Evolutionary conservation across 345 rosid genomes (phyloP).

Genomic region (Bruguiera gymnorhiza): DNA sequence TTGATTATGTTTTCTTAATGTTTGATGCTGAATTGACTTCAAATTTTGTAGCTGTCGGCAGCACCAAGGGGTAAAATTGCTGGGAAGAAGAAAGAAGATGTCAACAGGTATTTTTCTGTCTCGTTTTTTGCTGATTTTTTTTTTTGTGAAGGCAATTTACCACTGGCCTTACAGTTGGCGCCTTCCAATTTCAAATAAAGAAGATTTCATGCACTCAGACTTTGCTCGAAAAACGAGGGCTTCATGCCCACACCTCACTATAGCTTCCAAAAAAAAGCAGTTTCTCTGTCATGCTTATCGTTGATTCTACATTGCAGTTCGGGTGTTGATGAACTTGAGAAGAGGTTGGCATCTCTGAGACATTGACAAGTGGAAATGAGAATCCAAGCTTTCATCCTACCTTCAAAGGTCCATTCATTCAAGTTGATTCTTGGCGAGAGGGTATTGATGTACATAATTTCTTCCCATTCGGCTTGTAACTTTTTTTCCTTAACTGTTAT

Average conservation of each 20-base stretch:
- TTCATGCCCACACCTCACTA: not conserved
- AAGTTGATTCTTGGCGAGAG: not conserved
- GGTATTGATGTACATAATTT: conserved; percentile 14
- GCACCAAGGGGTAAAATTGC: conserved; percentile 83
- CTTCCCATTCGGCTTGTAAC: not conserved
- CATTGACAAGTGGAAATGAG: conserved; percentile 20
- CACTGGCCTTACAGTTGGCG: not conserved
- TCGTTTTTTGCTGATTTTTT: not conserved
- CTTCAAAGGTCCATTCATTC: not conserved
- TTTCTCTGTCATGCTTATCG: conserved; percentile 6
- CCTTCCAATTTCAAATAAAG: not conserved
- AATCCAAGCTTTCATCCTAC: not conserved
- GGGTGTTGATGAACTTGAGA: conserved; percentile 68
- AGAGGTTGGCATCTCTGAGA: conserved; percentile 90
- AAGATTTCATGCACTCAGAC: not conserved
- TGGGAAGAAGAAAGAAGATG: conserved; percentile 55
- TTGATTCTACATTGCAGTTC: conserved; percentile 47
- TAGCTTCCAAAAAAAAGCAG: not conserved
- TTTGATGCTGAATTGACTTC: conserved; percentile 12
- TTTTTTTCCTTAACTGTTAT: not conserved
- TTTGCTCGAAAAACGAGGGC: not conserved
- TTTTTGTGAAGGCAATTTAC: not conserved
- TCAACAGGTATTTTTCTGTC: conserved; percentile 53
- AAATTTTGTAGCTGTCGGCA: conserved; percentile 57
- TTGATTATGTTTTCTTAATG: conserved; percentile 1